Conservation (phyloP, 768 basidiomycete genomes). For the Mycena albidolilacea region DNA sequence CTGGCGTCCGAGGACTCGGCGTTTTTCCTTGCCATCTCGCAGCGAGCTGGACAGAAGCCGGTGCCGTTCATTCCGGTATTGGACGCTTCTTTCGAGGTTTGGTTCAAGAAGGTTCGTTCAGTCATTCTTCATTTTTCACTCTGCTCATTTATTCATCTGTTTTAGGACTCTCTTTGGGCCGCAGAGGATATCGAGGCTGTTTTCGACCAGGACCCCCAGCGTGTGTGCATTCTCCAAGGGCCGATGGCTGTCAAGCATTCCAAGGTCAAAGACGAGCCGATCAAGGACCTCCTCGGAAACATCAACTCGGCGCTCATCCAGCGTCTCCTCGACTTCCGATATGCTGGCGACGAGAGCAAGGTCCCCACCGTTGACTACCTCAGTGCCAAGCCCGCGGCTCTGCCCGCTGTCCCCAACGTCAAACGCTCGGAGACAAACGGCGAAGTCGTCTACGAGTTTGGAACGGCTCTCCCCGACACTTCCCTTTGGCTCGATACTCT, state of each 20-base stretch:
- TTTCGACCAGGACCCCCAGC: conserved; percentile 98
- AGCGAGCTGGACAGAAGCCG: conserved; percentile 97
- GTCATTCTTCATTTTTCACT: conserved; percentile 5
- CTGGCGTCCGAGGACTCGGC: conserved; percentile 94
- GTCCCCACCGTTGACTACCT: conserved; percentile 93
- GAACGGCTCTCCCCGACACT: conserved; percentile 67
- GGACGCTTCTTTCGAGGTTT: conserved; percentile 94
- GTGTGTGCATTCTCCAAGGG: conserved; percentile 97
- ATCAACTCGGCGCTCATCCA: conserved; percentile 84
- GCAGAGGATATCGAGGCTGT: conserved; percentile 99
- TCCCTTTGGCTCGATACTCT: conserved; percentile 88
- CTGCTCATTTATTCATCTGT: conserved; percentile 18
- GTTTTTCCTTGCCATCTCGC: conserved; percentile 95
- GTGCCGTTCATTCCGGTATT: conserved; percentile 98
- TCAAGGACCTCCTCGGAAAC: conserved; percentile 92
- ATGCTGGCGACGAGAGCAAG: conserved; percentile 79
- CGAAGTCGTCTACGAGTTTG: conserved; percentile 66
- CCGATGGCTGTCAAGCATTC: conserved; percentile 95
- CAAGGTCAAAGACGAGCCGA: conserved; percentile 91
- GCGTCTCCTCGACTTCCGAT: conserved; percentile 84
- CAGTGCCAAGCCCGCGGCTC: conserved; percentile 57
- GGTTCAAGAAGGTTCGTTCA: conserved; percentile 95
- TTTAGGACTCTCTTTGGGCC: conserved; percentile 95
- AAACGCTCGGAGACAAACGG: conserved; percentile 58
- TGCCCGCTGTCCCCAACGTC: conserved; percentile 58